Conservation (phyloP, 2,329 filamentous ascomycete genomes). For the Trichothecium sympodiale region DNA sequence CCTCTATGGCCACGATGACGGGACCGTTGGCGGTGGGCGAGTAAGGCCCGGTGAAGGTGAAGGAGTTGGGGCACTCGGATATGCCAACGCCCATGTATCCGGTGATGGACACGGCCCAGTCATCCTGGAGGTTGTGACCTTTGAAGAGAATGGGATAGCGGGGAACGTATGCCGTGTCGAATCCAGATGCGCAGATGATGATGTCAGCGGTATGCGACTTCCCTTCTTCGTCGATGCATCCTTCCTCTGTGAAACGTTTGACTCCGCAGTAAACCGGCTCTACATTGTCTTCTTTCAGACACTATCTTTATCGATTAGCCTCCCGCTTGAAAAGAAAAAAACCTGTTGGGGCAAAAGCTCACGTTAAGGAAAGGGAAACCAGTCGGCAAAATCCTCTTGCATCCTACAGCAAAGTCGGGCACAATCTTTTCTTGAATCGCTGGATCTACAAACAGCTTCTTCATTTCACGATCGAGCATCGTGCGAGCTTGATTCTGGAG, state of each 20-base stretch:
- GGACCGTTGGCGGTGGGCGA: slow-evolving; percentile 19
- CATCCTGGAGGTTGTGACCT: slow-evolving; percentile 15
- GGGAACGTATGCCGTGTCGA: slow-evolving; percentile 15
- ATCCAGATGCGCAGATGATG: slow-evolving; percentile 13
- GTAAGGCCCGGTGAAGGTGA: slow-evolving; percentile 22
- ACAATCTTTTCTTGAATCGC: neutral
- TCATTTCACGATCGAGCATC: neutral
- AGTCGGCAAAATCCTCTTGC: slow-evolving; percentile 2
- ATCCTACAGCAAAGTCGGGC: neutral
- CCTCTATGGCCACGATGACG: slow-evolving; percentile 28
- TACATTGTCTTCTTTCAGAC: slow-evolving; percentile 8
- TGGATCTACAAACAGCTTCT: neutral
- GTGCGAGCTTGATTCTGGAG: neutral
- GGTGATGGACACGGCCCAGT: slow-evolving; percentile 13
- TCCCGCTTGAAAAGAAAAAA: too few species aligned
- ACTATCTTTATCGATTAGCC: slow-evolving; percentile 4
- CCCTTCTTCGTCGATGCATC: neutral
- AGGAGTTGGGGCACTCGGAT: slow-evolving; percentile 16
- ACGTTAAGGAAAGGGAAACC: slow-evolving; percentile 1
- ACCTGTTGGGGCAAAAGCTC: neutral
- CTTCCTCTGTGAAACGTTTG: slow-evolving; percentile 12
- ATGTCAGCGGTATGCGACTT: slow-evolving; percentile 6
- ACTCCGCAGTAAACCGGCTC: slow-evolving; percentile 19
- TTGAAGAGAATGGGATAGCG: slow-evolving; percentile 32
- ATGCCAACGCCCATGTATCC: slow-evolving; percentile 18